A percentile compares a stretch with the other conserved stretches of the same genome.
phyloP scores from a whole-genome alignment of 371 early-diverging fungal genomes.

The Circinella umbellata region DNA sequence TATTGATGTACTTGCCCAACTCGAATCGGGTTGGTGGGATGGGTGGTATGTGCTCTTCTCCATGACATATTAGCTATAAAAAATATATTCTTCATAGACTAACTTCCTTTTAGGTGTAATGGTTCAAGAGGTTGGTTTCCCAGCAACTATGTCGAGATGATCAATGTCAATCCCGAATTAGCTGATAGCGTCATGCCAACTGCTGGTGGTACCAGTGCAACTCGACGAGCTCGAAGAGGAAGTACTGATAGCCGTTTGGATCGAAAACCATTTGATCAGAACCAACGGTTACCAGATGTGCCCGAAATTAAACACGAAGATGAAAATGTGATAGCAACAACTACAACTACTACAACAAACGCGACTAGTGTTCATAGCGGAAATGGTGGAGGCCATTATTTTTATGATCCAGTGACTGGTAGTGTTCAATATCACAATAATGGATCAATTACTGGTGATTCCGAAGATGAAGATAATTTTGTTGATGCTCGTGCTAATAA shows the following conservation, averaged over 20 bases:
- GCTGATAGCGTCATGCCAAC: slow-evolving; percentile 17
- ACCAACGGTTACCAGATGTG: slow-evolving; percentile 8
- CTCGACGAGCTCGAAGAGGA: background rate
- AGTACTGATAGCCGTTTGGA: background rate
- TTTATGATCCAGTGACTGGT: slow-evolving; percentile 16
- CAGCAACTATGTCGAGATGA: slow-evolving; percentile 75
- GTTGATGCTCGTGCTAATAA: slow-evolving; percentile 3
- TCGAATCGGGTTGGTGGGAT: slow-evolving; percentile 95
- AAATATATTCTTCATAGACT: too few relatives aligned
- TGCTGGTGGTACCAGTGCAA: background rate
- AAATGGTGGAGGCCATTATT: slow-evolving; percentile 2
- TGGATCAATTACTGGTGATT: slow-evolving; percentile 9
- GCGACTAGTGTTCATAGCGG: background rate
- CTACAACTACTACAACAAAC: background rate
- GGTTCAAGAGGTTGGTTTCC: slow-evolving; percentile 87
- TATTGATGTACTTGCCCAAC: slow-evolving; percentile 81
- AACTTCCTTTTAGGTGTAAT: slow-evolving; percentile 41
- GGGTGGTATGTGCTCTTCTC: slow-evolving; percentile 51
- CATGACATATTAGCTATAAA: too few relatives aligned
- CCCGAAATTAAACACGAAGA: background rate
- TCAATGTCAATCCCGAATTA: slow-evolving; percentile 27
- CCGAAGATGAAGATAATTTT: slow-evolving; percentile 15
- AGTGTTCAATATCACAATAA: slow-evolving; percentile 13
- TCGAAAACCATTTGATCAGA: background rate
- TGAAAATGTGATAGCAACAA: too few relatives aligned